Evolutionary conservation across 768 basidiomycete species (phyloP).

Genomic region (Ramaria sp.): DNA sequence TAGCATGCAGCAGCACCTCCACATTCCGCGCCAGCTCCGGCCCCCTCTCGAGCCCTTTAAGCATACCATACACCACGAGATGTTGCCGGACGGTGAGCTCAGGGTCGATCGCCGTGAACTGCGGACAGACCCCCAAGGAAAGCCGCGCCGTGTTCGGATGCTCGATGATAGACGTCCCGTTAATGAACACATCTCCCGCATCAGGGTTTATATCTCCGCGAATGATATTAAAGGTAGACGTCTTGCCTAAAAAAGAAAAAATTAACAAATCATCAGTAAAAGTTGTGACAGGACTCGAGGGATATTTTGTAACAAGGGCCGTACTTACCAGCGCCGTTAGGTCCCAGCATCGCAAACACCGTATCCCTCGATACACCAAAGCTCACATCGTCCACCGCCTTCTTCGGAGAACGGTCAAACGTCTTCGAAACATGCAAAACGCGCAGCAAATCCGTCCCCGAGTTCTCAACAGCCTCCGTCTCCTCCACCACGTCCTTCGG

Average conservation of each 20-base stretch:
- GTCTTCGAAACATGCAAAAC: constrained; percentile 54
- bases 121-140: constrained; percentile 71
- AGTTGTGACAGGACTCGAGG: neutral
- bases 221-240: constrained; percentile 71
- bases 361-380: constrained; percentile 54
- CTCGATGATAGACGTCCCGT: constrained; percentile 52
- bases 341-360: constrained; percentile 64
- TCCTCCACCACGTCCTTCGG: constrained; percentile 45
- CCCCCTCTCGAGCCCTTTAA: constrained; percentile 53
- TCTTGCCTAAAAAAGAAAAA: constrained; percentile 40
- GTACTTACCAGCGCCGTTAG: constrained; percentile 53
- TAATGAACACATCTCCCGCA: constrained; percentile 56
- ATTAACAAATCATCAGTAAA: neutral
- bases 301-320: too few species aligned
- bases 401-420: constrained; percentile 25
- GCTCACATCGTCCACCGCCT: constrained; percentile 63
- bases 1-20: constrained; percentile 44
- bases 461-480: constrained; percentile 33
- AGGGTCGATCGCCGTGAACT: constrained; percentile 73
- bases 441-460: constrained; percentile 42
- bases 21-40: constrained; percentile 42
- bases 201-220: constrained; percentile 62
- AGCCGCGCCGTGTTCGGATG: constrained; percentile 53
- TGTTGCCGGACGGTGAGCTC: constrained; percentile 74
- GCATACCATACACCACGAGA: constrained; percentile 54